Evolutionary conservation across 2,329 filamentous ascomycete genomes (phyloP).

Genomic region (Didymella glomerata): DNA sequence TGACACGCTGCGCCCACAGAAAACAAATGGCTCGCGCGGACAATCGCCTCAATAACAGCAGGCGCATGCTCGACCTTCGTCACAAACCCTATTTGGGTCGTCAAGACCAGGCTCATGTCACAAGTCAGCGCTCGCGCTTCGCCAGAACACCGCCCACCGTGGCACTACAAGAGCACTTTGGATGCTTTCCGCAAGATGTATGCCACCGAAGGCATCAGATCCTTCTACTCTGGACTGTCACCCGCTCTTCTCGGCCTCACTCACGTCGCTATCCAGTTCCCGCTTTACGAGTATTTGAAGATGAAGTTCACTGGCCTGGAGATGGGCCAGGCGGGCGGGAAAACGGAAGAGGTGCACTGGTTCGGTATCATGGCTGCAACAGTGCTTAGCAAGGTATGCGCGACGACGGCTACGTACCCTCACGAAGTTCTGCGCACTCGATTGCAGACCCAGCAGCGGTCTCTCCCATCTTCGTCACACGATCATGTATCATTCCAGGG

Average conservation of each 20-base stretch:
- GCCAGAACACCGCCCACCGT: constrained; percentile 70
- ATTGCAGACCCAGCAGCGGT: constrained; percentile 89
- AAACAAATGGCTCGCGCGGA: constrained; percentile 79
- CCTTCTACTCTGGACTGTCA: constrained; percentile 94
- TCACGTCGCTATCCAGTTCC: constrained; percentile 97
- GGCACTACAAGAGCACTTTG: constrained; percentile 89
- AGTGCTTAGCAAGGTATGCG: constrained; percentile 91
- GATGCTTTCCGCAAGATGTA: constrained; percentile 98
- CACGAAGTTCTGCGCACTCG: constrained; percentile 95
- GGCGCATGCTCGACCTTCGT: constrained; percentile 91
- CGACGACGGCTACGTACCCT: constrained; percentile 94
- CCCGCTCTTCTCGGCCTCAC: constrained; percentile 90
- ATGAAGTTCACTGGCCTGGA: constrained; percentile 86
- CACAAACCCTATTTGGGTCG: constrained; percentile 99
- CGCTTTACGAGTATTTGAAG: constrained; percentile 93
- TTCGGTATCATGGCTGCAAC: constrained; percentile 86
- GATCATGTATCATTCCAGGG: constrained; percentile 61
- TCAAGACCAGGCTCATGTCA: constrained; percentile 98
- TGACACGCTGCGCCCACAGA: constrained; percentile 52
- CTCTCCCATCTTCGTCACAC: constrained; percentile 57
- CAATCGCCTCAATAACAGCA: constrained; percentile 89
- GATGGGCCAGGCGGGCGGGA: constrained; percentile 74
- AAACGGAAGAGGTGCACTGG: constrained; percentile 74
- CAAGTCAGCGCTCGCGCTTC: constrained; percentile 72
- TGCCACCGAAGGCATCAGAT: constrained; percentile 81